Evolutionary conservation across 2,329 filamentous ascomycete genomes (phyloP).

Genomic region (Amylocarpus encephaloides): DNA sequence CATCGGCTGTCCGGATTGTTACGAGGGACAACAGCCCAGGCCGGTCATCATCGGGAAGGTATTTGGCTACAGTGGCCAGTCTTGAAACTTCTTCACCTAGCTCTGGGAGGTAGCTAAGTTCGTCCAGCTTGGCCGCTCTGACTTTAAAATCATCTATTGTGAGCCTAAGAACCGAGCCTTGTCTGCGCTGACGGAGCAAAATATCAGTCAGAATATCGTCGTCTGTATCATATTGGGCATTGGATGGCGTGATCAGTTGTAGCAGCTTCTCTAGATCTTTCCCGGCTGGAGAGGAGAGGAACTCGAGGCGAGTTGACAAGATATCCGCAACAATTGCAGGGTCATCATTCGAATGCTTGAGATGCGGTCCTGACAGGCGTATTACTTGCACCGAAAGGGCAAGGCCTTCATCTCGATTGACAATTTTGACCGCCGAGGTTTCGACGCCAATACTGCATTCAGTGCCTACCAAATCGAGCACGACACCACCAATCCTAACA

Average conservation of each 20-base stretch:
- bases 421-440: conserved; percentile 75
- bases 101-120: conserved; percentile 60
- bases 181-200: conserved; percentile 74
- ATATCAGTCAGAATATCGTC: conserved; percentile 96
- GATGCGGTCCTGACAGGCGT: conserved; percentile 65
- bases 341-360: conserved; percentile 45
- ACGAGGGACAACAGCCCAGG: conserved; percentile 77
- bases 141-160: conserved; percentile 59
- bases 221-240: conserved; percentile 77
- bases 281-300: conserved; percentile 65
- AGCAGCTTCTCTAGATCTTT: conserved; percentile 75
- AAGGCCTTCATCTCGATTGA: conserved; percentile 66
- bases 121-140: conserved; percentile 54
- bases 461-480: conserved; percentile 70
- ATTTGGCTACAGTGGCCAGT: conserved; percentile 84
- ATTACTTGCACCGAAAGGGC: conserved; percentile 70
- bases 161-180: conserved; percentile 74
- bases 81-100: conserved; percentile 75
- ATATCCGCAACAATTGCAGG: conserved; percentile 59
- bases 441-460: conserved; percentile 68
- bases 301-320: conserved; percentile 64
- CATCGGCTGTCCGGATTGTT: conserved; percentile 56
- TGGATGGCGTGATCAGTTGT: conserved; percentile 83
- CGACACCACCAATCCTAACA: conserved; percentile 67
- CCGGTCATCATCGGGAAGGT: conserved; percentile 89